A percentile compares a stretch with the other conserved stretches of the same genome.
Conservation (phyloP, 768 basidiomycete genomes). For the Russula virescens region DNA sequence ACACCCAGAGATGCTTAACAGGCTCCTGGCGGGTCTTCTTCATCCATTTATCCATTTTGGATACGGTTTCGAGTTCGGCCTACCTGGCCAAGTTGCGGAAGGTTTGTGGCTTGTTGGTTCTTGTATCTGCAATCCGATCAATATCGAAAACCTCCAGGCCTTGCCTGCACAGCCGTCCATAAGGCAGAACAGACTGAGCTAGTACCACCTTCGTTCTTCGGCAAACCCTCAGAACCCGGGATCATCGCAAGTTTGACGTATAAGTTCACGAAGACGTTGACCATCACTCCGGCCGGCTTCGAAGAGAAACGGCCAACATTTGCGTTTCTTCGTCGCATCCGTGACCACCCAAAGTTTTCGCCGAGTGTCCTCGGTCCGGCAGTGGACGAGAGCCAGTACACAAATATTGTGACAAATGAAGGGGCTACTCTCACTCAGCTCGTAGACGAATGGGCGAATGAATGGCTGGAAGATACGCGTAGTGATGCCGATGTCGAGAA, state of each 20-base stretch:
- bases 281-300: conserved; percentile 25
- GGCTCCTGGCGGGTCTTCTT: conserved; percentile 50
- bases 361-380: conserved; percentile 11
- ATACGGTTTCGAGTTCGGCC: conserved; percentile 55
- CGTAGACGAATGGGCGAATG: conserved; percentile 24
- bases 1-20: conserved; percentile 51
- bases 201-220: conserved; percentile 30
- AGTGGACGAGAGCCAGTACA: conserved; percentile 9
- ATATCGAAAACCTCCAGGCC: conserved; percentile 34
- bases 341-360: conserved; percentile 39
- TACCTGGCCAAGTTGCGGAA: conserved; percentile 56
- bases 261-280: conserved; percentile 15
- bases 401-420: conserved; percentile 11
- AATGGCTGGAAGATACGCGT: conserved; percentile 12
- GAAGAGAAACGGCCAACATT: conserved; percentile 37
- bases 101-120: conserved; percentile 34
- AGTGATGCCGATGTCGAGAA: conserved; percentile 23
- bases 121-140: not conserved
- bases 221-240: not conserved
- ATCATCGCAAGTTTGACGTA: conserved; percentile 28
- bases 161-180: conserved; percentile 53
- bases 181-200: conserved; percentile 33
- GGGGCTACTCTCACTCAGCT: conserved; percentile 23
- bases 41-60: conserved; percentile 64
- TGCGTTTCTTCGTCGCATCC: conserved; percentile 48